Evolutionary conservation across 192 early-diverging fungal species (phyloP).

Genomic region (Cladochytrium replicatum): DNA sequence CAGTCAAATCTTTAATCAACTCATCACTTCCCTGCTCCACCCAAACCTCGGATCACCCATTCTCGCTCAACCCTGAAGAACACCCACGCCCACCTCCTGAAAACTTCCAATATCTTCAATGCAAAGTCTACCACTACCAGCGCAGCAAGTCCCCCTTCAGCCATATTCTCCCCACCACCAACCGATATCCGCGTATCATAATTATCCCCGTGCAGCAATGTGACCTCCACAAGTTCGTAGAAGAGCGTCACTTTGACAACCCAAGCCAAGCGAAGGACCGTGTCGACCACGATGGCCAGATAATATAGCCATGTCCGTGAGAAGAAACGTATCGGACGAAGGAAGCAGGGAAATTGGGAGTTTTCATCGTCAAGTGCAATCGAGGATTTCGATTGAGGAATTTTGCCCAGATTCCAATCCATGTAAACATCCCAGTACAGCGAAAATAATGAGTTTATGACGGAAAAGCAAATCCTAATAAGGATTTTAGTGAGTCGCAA

Average conservation of each 20-base stretch:
- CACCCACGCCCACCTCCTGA: conserved; percentile 88
- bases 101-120: conserved; percentile 72
- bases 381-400: conserved; percentile 9
- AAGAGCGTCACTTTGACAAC: conserved; percentile 50
- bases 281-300: conserved; percentile 65
- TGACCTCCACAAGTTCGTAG: conserved; percentile 17
- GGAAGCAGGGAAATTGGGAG: conserved; percentile 23
- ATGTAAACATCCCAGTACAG: conserved; percentile 93
- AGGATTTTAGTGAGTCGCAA: neutral
- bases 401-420: conserved; percentile 72
- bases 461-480: conserved; percentile 52
- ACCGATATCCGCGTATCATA: neutral
- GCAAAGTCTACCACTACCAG: conserved; percentile 64
- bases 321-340: conserved; percentile 63
- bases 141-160: conserved; percentile 5
- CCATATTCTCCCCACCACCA: neutral
- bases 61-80: conserved; percentile 84
- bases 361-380: conserved; percentile 1
- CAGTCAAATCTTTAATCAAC: too few relatives aligned
- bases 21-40: too few relatives aligned
- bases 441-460: conserved; percentile 85
- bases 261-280: conserved; percentile 79
- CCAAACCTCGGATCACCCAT: conserved; percentile 33
- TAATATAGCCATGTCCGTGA: conserved; percentile 58
- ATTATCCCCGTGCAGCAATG: neutral